These are phyloP conservation scores for Chamaecyparis obtusa DNA, from an alignment of 75 land plant genomes.

Conservation along the genomic window DNA sequence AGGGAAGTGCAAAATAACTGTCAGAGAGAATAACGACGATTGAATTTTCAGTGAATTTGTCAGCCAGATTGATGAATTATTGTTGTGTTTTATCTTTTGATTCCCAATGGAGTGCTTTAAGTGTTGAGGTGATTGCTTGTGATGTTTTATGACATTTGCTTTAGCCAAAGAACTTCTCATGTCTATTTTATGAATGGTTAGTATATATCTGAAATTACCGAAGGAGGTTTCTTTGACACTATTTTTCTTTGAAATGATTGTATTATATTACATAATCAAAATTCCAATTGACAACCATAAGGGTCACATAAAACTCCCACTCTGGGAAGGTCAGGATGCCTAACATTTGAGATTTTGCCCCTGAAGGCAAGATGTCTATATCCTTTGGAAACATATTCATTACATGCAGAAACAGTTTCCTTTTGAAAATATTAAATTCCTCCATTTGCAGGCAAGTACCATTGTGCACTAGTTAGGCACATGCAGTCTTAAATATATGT, in stretches of 20 bases:
- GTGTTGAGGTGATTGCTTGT: neutral
- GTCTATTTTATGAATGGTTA: neutral
- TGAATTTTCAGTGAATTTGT: neutral
- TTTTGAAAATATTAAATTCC: neutral
- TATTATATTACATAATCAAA: neutral
- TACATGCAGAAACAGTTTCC: neutral
- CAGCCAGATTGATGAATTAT: neutral
- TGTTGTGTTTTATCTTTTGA: neutral
- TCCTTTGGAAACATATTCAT: neutral
- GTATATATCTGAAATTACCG: neutral
- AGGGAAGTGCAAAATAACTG: neutral
- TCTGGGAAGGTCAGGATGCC: neutral
- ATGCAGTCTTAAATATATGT: neutral
- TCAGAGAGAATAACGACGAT: neutral
- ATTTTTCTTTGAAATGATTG: neutral
- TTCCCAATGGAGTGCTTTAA: neutral
- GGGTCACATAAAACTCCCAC: neutral
- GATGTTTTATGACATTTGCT: neutral
- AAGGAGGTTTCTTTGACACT: neutral
- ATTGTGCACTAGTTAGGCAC: neutral
- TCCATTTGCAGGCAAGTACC: neutral
- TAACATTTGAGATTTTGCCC: neutral
- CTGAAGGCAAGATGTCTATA: neutral
- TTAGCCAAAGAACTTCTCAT: neutral
- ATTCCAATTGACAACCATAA: neutral